A percentile compares a stretch with the other conserved stretches of the same genome.
Conservation (phyloP, 192 early-diverging fungal species). For the Coemansia nantahalensis region DNA sequence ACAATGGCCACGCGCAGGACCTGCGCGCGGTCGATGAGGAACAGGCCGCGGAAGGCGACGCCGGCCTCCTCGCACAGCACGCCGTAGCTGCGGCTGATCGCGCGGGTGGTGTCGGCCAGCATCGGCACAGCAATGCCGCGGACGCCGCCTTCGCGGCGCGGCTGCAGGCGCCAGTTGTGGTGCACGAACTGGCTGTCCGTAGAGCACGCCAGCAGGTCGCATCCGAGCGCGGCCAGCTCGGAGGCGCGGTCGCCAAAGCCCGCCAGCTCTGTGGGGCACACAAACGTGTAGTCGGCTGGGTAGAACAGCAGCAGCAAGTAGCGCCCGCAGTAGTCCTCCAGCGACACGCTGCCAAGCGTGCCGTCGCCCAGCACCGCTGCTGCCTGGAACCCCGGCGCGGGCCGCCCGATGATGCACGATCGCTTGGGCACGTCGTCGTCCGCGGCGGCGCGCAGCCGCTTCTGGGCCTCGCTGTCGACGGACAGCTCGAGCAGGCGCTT, state of each 20-base stretch:
- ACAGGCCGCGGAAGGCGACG: slow-evolving; percentile 72
- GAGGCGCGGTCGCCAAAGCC: slow-evolving; percentile 69
- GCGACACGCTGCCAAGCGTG: not conserved
- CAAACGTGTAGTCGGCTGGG: slow-evolving; percentile 78
- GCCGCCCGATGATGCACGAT: not conserved
- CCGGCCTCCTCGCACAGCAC: slow-evolving; percentile 71
- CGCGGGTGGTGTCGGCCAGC: slow-evolving; percentile 70
- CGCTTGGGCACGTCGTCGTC: too few species aligned
- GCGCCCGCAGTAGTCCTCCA: slow-evolving; percentile 23
- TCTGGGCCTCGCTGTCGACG: too few species aligned
- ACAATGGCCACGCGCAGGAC: slow-evolving; percentile 71
- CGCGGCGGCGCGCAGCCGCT: too few species aligned
- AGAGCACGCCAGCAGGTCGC: slow-evolving; percentile 63
- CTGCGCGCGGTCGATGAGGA: slow-evolving; percentile 78
- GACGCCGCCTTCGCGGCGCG: slow-evolving; percentile 75
- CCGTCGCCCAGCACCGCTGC: slow-evolving; percentile 13
- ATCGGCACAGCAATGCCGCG: slow-evolving; percentile 79
- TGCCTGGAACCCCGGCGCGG: slow-evolving; percentile 9
- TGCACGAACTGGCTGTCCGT: slow-evolving; percentile 77
- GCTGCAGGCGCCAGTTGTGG: slow-evolving; percentile 72
- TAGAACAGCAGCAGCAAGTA: slow-evolving; percentile 78
- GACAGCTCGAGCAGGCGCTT: too few species aligned
- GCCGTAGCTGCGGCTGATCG: slow-evolving; percentile 65
- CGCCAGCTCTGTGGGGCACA: slow-evolving; percentile 81
- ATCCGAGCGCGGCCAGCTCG: slow-evolving; percentile 67